Evolutionary conservation across 2,329 filamentous ascomycete species (phyloP).

Genomic region (Metarhizium humberi): DNA sequence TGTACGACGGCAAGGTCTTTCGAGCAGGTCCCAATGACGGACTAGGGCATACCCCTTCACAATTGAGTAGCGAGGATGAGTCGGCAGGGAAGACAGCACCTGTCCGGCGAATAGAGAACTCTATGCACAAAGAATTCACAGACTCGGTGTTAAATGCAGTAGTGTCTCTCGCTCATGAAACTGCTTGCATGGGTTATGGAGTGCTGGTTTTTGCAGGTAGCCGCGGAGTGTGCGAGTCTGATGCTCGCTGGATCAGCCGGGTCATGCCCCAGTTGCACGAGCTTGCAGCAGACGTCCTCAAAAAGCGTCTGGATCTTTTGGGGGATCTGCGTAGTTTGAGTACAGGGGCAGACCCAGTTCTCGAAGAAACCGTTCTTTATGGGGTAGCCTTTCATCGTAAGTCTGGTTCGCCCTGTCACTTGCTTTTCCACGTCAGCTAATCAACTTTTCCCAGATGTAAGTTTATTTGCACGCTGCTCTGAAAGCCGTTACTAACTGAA

Average conservation of each 20-base stretch:
- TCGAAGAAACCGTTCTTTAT: constrained; percentile 53
- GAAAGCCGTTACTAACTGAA: constrained; percentile 11
- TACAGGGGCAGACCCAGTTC: constrained; percentile 54
- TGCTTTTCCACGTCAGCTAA: background rate
- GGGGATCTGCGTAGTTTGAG: constrained; percentile 56
- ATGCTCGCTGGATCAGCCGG: constrained; percentile 58
- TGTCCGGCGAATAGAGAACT: constrained; percentile 41
- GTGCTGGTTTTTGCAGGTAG: constrained; percentile 67
- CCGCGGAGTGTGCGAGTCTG: constrained; percentile 55
- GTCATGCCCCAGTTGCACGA: constrained; percentile 47
- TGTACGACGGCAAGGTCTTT: constrained; percentile 62
- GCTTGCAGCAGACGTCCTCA: constrained; percentile 37
- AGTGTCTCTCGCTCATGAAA: constrained; percentile 60
- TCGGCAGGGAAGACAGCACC: constrained; percentile 27
- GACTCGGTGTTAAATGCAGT: constrained; percentile 62
- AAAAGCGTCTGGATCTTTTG: constrained; percentile 54
- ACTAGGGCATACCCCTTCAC: constrained; percentile 47
- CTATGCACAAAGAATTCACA: constrained; percentile 50
- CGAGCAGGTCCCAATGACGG: constrained; percentile 44
- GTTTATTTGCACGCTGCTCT: constrained; percentile 4
- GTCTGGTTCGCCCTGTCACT: constrained; percentile 15
- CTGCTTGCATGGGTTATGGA: constrained; percentile 58
- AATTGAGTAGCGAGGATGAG: constrained; percentile 31
- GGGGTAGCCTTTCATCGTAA: constrained; percentile 69
- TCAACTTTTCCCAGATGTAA: constrained; percentile 24